A percentile compares a stretch with the other conserved stretches of the same genome.
phyloP scores from a whole-genome alignment of 1,139 yeast species.

The Yamadazyma epiphylla region DNA sequence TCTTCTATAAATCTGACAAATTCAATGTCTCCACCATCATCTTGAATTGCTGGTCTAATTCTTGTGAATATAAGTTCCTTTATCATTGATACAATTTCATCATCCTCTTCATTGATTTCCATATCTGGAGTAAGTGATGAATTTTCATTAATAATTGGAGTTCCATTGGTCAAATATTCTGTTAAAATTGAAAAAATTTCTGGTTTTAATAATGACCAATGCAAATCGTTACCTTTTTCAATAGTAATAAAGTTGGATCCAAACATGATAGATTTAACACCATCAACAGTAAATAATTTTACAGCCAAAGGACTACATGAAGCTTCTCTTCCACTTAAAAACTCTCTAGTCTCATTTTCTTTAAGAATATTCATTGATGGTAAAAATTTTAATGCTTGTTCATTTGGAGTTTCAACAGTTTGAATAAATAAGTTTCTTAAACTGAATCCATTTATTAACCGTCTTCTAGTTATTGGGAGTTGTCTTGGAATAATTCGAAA shows the following conservation, averaged over 20 bases:
- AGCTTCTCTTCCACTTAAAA: slow-evolving; percentile 52
- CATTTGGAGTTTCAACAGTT: slow-evolving; percentile 45
- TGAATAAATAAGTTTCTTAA: slow-evolving; percentile 33
- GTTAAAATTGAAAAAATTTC: slow-evolving; percentile 83
- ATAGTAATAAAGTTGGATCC: slow-evolving; percentile 76
- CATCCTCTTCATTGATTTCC: slow-evolving; percentile 55
- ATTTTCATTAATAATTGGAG: slow-evolving; percentile 46
- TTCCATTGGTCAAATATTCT: slow-evolving; percentile 78
- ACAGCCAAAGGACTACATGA: slow-evolving; percentile 54
- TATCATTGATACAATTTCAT: slow-evolving; percentile 58
- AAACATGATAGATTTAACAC: slow-evolving; percentile 49
- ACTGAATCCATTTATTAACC: background rate
- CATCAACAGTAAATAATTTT: slow-evolving; percentile 49
- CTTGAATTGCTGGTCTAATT: slow-evolving; percentile 65
- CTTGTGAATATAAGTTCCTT: slow-evolving; percentile 59
- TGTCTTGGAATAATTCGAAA: background rate
- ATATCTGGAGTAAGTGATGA: slow-evolving; percentile 28
- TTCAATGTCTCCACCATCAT: slow-evolving; percentile 83
- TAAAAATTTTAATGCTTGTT: slow-evolving; percentile 43
- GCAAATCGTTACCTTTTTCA: slow-evolving; percentile 53
- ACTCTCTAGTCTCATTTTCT: slow-evolving; percentile 50
- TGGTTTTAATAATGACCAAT: slow-evolving; percentile 83
- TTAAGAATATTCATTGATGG: slow-evolving; percentile 41
- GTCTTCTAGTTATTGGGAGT: background rate
- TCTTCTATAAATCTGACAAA: slow-evolving; percentile 62